Evolutionary conservation across 208 protist genomes (phyloP), one percentile per base, ranked within the genome.

Genomic region (Acanthamoeba castellanii): DNA sequence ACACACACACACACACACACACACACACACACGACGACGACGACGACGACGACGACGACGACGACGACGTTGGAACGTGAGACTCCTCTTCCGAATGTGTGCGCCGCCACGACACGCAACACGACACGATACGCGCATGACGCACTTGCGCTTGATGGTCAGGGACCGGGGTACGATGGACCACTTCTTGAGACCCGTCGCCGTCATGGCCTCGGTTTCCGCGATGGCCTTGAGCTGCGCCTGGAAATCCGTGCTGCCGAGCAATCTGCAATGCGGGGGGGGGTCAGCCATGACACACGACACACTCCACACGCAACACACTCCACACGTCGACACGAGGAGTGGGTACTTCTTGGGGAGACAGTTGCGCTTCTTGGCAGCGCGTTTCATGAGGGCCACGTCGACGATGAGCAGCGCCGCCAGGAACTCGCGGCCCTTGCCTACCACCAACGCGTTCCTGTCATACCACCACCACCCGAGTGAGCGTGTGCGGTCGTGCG

Each of bases 381-480:
- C 37, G 14, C 87, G 87, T 34, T 92, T 92, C n/a, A 66, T 16
- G 22, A 92, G 32, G 18, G 61, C 22, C 30, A 92, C 52, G 59
- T 92, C 87, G 27, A 74, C 52, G 20, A 92, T 76, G n/a, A 92
- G 47, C 66, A 92, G 87, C 7, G 66, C 87, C 25, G 47, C 50
- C 59, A 92, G 61, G 57, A 18, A 92, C 61, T 92, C 87, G 34
- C 47, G 32, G 13, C 66, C 87, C 25, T 70, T 34, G 57, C 87
- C 87, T 1, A 76, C 52, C 7, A 92, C 87, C 9, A 92, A 18
- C 66, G 87, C 22, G 27, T 92, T 59, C 20, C 82, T 37, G 37
- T 37, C 37, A 37, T 37, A 3, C 37, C 37, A 37, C 37, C 37
- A 37, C 37, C 1, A 37, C 37, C 37, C 37, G 37, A 37, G 37